Evolutionary conservation across 75 land plant genomes (phyloP), one percentile per base, ranked within the genome.

Genomic region (Pinus tabuliformis): DNA sequence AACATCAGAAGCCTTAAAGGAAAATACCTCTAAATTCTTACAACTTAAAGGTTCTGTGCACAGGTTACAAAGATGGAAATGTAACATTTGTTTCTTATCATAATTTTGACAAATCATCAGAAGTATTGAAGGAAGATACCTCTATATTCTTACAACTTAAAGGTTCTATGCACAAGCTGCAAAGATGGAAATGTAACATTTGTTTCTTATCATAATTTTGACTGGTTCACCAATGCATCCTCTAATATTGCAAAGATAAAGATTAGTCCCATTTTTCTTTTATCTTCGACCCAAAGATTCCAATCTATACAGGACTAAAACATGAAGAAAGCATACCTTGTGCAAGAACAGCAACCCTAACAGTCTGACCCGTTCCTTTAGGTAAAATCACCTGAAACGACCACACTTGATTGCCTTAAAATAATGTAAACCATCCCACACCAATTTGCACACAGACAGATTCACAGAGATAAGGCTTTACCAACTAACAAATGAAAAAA

Each of bases 351-450:
- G 99, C 99, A 28, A 96, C 83, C 80, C 90, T 91, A 36, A 96
- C 91, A 49, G 78, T 83, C 77, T 96, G 92, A 24, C 97, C 99
- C 22, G 99, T 94, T 83, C 99, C 99, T 86, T 96, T 96, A 21
- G 99, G 99, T 87, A 96, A 80, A 78, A 82, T 88, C 63, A 96
- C 99, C 97, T 94, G 72, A 70, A 76, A 30, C 22, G n/a, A 80
- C 20, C 56, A 73, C 22, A 76, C 14, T 62, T 14, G 54, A 49
- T 49, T 49, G 64, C 28, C 30, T 62, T 62, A 62, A 11, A 39
- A 62, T 15, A 62, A 62, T 8, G 22, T 18, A 68, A 17, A n/a
- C 39, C 21, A 42, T 39, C 52, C 36, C 52, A 39, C 1, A 9
- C 13, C 72, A 21, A 68, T 68, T 39, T 39, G 21, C 33, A 68